Conservation (phyloP, 768 basidiomycete genomes). For the Leccinum uliginosum region DNA sequence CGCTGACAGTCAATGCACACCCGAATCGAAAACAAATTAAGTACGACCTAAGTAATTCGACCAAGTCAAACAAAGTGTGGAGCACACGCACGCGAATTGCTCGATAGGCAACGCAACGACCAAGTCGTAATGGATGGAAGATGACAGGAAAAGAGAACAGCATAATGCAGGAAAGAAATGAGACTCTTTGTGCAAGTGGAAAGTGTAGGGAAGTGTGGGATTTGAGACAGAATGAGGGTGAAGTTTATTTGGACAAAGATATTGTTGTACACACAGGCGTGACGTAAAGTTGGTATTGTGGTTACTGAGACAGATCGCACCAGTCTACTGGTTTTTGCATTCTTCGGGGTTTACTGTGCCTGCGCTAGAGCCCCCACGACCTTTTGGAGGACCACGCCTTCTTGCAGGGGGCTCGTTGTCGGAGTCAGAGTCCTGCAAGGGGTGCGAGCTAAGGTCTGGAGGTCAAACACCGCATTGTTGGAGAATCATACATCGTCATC, state of each 20-base stretch:
- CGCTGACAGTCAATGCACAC: neutral
- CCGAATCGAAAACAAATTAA: slow-evolving; percentile 19
- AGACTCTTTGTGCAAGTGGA: neutral
- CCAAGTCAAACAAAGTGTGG: slow-evolving; percentile 10
- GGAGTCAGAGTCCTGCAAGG: slow-evolving; percentile 59
- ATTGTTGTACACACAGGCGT: slow-evolving; percentile 11
- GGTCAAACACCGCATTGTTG: slow-evolving; percentile 13
- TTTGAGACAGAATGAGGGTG: slow-evolving; percentile 9
- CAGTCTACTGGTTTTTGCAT: slow-evolving; percentile 82
- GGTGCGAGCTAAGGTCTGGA: slow-evolving; percentile 15
- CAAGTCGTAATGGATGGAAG: slow-evolving; percentile 6
- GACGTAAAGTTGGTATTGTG: slow-evolving; percentile 17
- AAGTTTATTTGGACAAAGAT: slow-evolving; percentile 14
- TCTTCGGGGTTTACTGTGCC: slow-evolving; percentile 65
- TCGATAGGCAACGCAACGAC: slow-evolving; percentile 10
- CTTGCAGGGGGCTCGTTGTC: slow-evolving; percentile 59
- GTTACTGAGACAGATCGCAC: slow-evolving; percentile 9
- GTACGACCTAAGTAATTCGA: slow-evolving; percentile 14
- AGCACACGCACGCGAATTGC: slow-evolving; percentile 10
- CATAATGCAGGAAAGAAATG: neutral
- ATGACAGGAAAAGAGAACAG: neutral
- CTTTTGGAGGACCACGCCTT: slow-evolving; percentile 56
- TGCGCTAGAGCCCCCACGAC: slow-evolving; percentile 40
- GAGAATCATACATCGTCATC: slow-evolving; percentile 52
- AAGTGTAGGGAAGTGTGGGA: neutral